Evolutionary conservation across 2,329 filamentous ascomycete genomes (phyloP).

Genomic region (Diplodia mutila): DNA sequence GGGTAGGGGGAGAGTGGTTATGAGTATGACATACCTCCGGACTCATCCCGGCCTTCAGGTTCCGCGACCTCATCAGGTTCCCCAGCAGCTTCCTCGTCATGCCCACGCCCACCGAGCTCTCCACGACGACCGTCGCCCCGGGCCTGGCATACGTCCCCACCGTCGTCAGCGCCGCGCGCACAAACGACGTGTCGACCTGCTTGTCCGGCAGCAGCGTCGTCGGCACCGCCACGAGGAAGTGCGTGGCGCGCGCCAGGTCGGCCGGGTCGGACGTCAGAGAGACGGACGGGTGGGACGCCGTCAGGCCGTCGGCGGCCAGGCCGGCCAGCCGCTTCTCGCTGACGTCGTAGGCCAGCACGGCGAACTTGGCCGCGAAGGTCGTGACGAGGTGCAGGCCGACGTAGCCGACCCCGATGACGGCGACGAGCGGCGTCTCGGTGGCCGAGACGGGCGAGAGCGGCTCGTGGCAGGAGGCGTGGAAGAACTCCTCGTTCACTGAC

Average conservation of each 20-base stretch:
- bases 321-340: constrained; percentile 16
- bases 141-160: constrained; percentile 48
- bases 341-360: constrained; percentile 46
- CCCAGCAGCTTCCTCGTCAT: constrained; percentile 58
- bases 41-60: constrained; percentile 42
- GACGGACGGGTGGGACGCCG: constrained; percentile 36
- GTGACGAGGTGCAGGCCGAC: constrained; percentile 56
- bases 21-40: constrained; percentile 55
- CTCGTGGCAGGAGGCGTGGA: neutral
- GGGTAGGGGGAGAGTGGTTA: constrained; percentile 29
- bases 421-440: constrained; percentile 38
- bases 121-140: constrained; percentile 56
- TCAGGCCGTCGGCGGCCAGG: neutral
- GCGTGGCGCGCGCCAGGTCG: constrained; percentile 50
- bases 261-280: constrained; percentile 46
- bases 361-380: constrained; percentile 47
- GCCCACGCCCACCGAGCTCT: constrained; percentile 59
- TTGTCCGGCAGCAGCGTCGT: constrained; percentile 55
- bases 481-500: constrained; percentile 19
- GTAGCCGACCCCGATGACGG: constrained; percentile 58
- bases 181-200: constrained; percentile 54
- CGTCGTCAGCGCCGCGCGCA: constrained; percentile 50
- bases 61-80: constrained; percentile 42
- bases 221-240: constrained; percentile 60
- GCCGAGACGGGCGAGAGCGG: neutral